Conservation (phyloP, 345 rosid genomes). For the Combretum micranthum region DNA sequence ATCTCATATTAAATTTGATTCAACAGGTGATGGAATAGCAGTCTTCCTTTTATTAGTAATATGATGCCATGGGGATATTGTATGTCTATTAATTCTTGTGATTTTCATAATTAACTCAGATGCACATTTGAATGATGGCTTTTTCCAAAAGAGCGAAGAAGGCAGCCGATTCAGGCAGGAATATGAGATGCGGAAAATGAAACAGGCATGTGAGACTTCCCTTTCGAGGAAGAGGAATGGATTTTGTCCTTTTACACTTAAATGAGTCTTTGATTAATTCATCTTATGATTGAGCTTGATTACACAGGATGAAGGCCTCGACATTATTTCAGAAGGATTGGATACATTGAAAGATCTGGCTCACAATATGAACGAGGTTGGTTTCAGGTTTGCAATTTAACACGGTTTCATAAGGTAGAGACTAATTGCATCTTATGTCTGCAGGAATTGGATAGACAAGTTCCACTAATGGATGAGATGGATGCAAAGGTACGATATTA, state of each 20-base stretch:
- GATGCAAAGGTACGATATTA: slow-evolving; percentile 53
- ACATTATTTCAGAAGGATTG: slow-evolving; percentile 42
- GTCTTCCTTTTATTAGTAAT: too few species aligned
- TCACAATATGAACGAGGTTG: slow-evolving; percentile 72
- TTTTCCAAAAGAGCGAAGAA: slow-evolving; percentile 62
- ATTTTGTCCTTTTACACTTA: too few species aligned
- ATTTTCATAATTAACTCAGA: slow-evolving; percentile 22
- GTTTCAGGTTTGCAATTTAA: slow-evolving; percentile 9
- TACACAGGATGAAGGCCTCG: slow-evolving; percentile 55
- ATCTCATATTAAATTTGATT: slow-evolving; percentile 58
- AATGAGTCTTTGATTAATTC: too few species aligned
- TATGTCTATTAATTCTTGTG: background rate
- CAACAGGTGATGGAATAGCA: slow-evolving; percentile 34
- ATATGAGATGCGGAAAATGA: slow-evolving; percentile 66
- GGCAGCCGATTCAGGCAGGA: slow-evolving; percentile 61
- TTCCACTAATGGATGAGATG: slow-evolving; percentile 74
- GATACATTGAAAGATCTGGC: slow-evolving; percentile 42
- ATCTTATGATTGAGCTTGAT: too few species aligned
- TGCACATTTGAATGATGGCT: slow-evolving; percentile 38
- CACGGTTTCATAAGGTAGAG: slow-evolving; percentile 1
- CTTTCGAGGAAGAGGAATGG: background rate
- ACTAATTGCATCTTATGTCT: slow-evolving; percentile 8
- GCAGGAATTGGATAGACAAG: slow-evolving; percentile 81
- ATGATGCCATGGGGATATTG: background rate
- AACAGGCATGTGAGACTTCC: slow-evolving; percentile 61